These are phyloP conservation scores for Collybia nuda DNA, from an alignment of 768 basidiomycete species.

Conservation along the genomic window DNA sequence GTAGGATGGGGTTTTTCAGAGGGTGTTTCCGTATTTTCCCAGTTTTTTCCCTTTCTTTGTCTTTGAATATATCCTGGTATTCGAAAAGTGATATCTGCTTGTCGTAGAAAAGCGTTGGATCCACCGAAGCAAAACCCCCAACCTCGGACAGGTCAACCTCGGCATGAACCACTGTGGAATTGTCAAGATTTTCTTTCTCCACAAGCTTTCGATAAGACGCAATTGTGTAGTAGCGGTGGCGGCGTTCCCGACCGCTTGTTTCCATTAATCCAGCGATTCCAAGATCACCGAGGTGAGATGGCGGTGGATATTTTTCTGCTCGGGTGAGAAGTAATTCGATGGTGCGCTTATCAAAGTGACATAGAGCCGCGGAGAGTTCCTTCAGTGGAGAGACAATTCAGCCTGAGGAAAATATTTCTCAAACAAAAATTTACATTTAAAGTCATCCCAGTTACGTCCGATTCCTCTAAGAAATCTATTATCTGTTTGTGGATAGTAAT, in stretches of 20 bases:
- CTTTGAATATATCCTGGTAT: slow-evolving; percentile 53
- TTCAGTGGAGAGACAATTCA: slow-evolving; percentile 22
- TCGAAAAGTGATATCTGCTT: slow-evolving; percentile 35
- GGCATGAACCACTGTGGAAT: slow-evolving; percentile 37
- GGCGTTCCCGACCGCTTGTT: slow-evolving; percentile 81
- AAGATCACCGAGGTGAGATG: slow-evolving; percentile 71
- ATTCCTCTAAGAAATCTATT: slow-evolving; percentile 66
- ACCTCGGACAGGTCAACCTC: slow-evolving; percentile 47
- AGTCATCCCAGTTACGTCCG: slow-evolving; percentile 70
- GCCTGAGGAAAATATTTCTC: background rate
- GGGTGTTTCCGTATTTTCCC: slow-evolving; percentile 33
- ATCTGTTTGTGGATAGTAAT: slow-evolving; percentile 79
- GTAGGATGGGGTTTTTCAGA: slow-evolving; percentile 46
- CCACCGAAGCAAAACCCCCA: slow-evolving; percentile 52
- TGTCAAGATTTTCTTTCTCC: slow-evolving; percentile 62
- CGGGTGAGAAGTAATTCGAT: slow-evolving; percentile 79
- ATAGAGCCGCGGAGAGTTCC: slow-evolving; percentile 64
- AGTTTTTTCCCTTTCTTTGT: slow-evolving; percentile 20
- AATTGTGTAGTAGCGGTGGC: slow-evolving; percentile 81
- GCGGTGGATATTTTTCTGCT: slow-evolving; percentile 62
- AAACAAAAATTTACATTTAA: slow-evolving; percentile 49
- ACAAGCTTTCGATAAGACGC: slow-evolving; percentile 67
- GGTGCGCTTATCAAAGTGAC: slow-evolving; percentile 77
- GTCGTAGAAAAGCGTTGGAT: slow-evolving; percentile 56
- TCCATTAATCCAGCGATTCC: slow-evolving; percentile 75